phyloP scores from a whole-genome alignment of 2,329 filamentous ascomycete genomes.

The Plenodomus lindquistii region DNA sequence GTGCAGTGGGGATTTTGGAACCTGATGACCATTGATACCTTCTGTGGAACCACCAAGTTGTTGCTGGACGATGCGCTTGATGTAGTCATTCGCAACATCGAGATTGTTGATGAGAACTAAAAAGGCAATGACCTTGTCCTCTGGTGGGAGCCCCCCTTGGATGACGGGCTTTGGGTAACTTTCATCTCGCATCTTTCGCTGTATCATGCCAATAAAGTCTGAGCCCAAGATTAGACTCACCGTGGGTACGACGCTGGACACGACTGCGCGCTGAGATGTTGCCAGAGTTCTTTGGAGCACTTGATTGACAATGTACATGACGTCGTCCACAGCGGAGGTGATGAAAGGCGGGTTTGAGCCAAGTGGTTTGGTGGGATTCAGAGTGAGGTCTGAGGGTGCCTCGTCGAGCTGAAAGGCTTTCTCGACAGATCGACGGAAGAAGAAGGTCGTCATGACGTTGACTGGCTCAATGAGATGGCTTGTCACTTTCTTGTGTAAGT shows the following conservation, averaged over 20 bases:
- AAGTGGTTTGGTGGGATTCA: conserved; percentile 73
- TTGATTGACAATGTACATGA: conserved; percentile 98
- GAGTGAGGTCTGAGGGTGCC: conserved; percentile 74
- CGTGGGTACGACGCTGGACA: conserved; percentile 76
- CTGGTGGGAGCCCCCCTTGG: conserved; percentile 80
- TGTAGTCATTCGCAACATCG: conserved; percentile 88
- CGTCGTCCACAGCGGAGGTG: conserved; percentile 93
- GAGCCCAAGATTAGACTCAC: conserved; percentile 78
- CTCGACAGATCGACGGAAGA: conserved; percentile 93
- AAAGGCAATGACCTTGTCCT: conserved; percentile 86
- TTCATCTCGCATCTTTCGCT: conserved; percentile 96
- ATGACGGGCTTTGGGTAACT: conserved; percentile 81
- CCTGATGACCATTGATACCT: conserved; percentile 45
- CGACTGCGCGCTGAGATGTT: conserved; percentile 79
- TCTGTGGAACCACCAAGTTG: conserved; percentile 54
- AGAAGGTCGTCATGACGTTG: conserved; percentile 92
- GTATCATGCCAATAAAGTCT: conserved; percentile 96
- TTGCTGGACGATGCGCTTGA: conserved; percentile 78
- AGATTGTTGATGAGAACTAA: conserved; percentile 94
- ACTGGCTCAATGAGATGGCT: conserved; percentile 78
- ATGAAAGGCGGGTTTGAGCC: conserved; percentile 85
- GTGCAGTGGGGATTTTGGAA: conserved; percentile 44
- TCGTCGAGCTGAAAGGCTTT: conserved; percentile 98
- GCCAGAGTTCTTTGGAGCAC: conserved; percentile 84
- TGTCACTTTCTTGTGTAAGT: conserved; percentile 76